phyloP scores from a whole-genome alignment of 176 grass and related monocot species.

The Ananas comosus region DNA sequence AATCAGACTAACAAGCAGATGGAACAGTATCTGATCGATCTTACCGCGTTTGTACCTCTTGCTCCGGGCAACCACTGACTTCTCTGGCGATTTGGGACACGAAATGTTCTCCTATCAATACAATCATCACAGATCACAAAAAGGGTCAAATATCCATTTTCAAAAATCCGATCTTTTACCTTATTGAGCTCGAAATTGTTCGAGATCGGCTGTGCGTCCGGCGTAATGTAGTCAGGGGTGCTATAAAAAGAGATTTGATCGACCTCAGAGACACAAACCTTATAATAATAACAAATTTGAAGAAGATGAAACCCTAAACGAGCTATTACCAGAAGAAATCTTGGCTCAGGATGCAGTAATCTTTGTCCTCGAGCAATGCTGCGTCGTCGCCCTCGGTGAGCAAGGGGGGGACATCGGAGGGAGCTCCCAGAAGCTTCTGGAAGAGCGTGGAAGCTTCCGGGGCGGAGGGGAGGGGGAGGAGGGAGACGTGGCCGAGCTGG shows the following conservation, averaged over 20 bases:
- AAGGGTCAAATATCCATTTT: constrained; percentile 2
- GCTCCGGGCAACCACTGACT: constrained; percentile 45
- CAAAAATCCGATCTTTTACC: constrained; percentile 18
- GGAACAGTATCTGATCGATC: background rate
- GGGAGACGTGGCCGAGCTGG: constrained; percentile 54
- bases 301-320: background rate
- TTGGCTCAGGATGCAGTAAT: constrained; percentile 78
- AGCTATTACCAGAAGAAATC: constrained; percentile 84
- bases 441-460: constrained; percentile 20
- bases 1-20: background rate
- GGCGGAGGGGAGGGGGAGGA: constrained; percentile 28
- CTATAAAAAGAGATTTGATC: constrained; percentile 19
- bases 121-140: constrained; percentile 1
- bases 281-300: constrained; percentile 7
- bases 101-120: constrained; percentile 58
- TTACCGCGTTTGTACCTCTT: constrained; percentile 76
- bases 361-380: constrained; percentile 41
- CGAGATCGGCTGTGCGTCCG: constrained; percentile 45
- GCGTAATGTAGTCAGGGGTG: constrained; percentile 93
- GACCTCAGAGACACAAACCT: background rate
- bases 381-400: constrained; percentile 33
- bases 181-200: constrained; percentile 48
- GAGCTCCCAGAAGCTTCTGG: constrained; percentile 29
- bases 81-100: constrained; percentile 87
- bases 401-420: background rate